These are phyloP conservation scores for Colletotrichum sp. DNA, from an alignment of 2,329 filamentous ascomycete species.

Conservation along the genomic window DNA sequence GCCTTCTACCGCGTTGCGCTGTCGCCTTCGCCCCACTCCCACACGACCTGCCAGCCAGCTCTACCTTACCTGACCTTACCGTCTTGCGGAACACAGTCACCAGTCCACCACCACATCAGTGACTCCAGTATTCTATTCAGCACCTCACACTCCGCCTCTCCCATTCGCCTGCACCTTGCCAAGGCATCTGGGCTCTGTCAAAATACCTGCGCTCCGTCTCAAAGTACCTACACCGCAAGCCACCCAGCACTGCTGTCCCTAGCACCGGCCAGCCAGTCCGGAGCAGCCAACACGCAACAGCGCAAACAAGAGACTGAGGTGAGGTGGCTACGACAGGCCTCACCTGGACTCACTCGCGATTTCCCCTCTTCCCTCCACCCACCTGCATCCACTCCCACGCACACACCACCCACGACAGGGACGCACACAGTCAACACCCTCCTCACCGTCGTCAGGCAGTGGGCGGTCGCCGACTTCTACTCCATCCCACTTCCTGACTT, in stretches of 20 bases:
- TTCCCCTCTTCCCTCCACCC: slow-evolving; percentile 15
- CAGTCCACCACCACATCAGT: background rate
- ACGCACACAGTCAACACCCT: background rate
- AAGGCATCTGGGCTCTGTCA: background rate
- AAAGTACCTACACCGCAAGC: background rate
- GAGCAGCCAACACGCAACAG: background rate
- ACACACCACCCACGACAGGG: background rate
- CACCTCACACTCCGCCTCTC: background rate
- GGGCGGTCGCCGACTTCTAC: background rate
- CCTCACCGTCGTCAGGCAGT: background rate
- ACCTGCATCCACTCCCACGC: slow-evolving; percentile 9
- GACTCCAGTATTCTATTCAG: background rate
- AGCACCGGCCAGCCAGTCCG: background rate
- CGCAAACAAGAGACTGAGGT: background rate
- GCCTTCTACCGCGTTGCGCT: background rate
- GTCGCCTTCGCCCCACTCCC: slow-evolving; percentile 1
- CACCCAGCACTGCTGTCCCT: background rate
- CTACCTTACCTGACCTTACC: background rate
- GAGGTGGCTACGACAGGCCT: background rate
- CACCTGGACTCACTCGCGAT: slow-evolving; percentile 13
- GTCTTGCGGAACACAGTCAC: background rate
- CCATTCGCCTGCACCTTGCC: background rate
- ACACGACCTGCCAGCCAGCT: background rate
- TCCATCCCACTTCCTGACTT: slow-evolving; percentile 14
- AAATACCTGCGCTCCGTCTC: background rate